Percentiles rank a stretch among this genome's conserved stretches.
Conservation (phyloP, 73 alveolate species). For the Diophrys appendiculata region DNA sequence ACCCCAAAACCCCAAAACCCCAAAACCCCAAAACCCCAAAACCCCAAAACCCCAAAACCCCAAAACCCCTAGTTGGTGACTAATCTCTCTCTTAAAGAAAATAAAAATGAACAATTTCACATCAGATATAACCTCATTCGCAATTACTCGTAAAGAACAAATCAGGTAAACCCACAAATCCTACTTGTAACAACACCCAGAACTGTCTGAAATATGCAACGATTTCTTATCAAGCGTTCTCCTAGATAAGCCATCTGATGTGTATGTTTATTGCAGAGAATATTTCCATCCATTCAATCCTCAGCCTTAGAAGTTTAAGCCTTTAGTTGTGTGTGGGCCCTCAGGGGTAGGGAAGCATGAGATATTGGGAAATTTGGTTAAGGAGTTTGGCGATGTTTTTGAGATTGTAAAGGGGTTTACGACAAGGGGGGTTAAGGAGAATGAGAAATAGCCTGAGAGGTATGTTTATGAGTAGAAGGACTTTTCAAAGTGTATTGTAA, state of each 20-base stretch:
- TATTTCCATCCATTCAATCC: conserved; percentile 88
- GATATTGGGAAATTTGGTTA: conserved; percentile 50
- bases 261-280: conserved; percentile 83
- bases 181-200: conserved; percentile 81
- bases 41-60: too few relatives aligned
- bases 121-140: not conserved
- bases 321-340: conserved; percentile 88
- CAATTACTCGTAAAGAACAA: conserved; percentile 34
- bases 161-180: conserved; percentile 54
- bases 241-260: conserved; percentile 91
- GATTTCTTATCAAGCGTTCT: conserved; percentile 84
- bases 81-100: too few relatives aligned
- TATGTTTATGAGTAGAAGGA: not conserved
- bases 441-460: not conserved
- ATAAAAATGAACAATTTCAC: too few relatives aligned
- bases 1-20: too few relatives aligned
- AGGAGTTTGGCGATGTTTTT: conserved; percentile 73
- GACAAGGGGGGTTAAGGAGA: not conserved
- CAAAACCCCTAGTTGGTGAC: too few relatives aligned
- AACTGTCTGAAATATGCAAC: conserved; percentile 80
- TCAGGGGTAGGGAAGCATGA: conserved; percentile 88
- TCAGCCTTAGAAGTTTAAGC: conserved; percentile 82
- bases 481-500: conserved; percentile 52
- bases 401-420: conserved; percentile 14
- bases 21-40: too few relatives aligned